Conservation (phyloP, 768 basidiomycete genomes). For the Lentinula sp. region DNA sequence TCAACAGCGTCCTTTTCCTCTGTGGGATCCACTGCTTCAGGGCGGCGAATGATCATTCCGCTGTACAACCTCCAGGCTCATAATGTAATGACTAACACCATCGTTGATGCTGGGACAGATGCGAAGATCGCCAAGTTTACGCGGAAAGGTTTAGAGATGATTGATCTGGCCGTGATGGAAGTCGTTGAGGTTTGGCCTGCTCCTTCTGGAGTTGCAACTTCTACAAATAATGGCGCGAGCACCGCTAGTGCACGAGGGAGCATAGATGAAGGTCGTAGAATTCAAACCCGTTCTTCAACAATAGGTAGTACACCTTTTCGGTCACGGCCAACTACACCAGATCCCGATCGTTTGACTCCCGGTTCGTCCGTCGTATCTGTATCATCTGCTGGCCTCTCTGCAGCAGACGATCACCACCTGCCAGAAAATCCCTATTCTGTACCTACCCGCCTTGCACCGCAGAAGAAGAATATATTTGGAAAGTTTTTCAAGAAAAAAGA, state of each 20-base stretch:
- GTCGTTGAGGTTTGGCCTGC: slow-evolving; percentile 67
- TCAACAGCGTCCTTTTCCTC: slow-evolving; percentile 38
- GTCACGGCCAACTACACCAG: slow-evolving; percentile 12
- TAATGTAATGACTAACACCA: slow-evolving; percentile 79
- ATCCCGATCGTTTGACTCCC: slow-evolving; percentile 17
- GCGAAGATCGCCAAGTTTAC: slow-evolving; percentile 77
- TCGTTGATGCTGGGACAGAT: slow-evolving; percentile 85
- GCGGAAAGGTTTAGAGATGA: slow-evolving; percentile 68
- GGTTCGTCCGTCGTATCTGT: slow-evolving; percentile 26
- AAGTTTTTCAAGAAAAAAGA: slow-evolving; percentile 65
- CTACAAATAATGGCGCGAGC: background rate
- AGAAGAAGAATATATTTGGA: slow-evolving; percentile 59
- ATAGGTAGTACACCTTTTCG: background rate
- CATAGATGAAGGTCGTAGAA: background rate
- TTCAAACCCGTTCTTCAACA: background rate
- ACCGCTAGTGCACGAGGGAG: background rate
- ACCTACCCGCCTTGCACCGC: slow-evolving; percentile 21
- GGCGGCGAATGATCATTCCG: slow-evolving; percentile 74
- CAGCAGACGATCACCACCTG: background rate
- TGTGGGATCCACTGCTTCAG: slow-evolving; percentile 30
- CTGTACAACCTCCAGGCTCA: slow-evolving; percentile 86
- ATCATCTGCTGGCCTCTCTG: slow-evolving; percentile 15
- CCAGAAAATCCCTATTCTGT: slow-evolving; percentile 14
- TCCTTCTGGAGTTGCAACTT: slow-evolving; percentile 10
- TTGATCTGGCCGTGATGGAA: slow-evolving; percentile 74